Evolutionary conservation across 2,329 filamentous ascomycete species (phyloP), one percentile per base, ranked within the genome.

Genomic region (Berkeleyomyces rouxiae): DNA sequence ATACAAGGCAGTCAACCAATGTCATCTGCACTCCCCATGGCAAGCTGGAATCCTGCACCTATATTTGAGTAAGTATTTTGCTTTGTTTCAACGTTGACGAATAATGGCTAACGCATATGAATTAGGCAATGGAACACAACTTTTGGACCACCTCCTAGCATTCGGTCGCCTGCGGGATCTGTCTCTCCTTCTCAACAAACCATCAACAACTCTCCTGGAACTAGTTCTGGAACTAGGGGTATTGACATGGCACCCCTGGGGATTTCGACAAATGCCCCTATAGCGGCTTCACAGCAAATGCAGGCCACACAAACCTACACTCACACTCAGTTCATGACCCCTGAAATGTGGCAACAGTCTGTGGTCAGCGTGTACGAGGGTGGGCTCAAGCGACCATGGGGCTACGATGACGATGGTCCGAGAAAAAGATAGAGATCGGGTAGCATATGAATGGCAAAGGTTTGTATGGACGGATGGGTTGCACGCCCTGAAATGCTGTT

Each of bases 51-150:
- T 69, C 91, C 90, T 33, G 82, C 87, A 40, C 82, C 86, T 64
- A 90, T 96, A 67, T 92, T 95, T 79, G 88, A 92, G 90, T 95
- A 81, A 79, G 88, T 81, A 49, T 61, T 9, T 16, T 9, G 4
- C 10, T 49, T 4, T 39, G 10, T 4, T 43, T 4, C 39, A 43
- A 31, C 11, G 16, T 9, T 36, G 4, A 39, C 23, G 7, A 9
- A 44, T 53, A 5, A 42, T 4, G 47, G 33, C 37, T 59, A 51
- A 49, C 46, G 47, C 6, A 37, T 51, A 10, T 43, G 2, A 39
- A 43, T 23, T 63, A 95, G 91, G 73, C 90, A 96, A 78, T 97
- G 92, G 91, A 91, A 95, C 74, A 85, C 87, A 70, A 91, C 92
- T 67, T 97, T 96, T 76, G 88, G 90, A 78, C 47, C 60, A 33